Percentiles rank a stretch among this genome's conserved stretches.
These are phyloP conservation scores for Fusarium concolor DNA, from an alignment of 2,329 filamentous ascomycete species.

Conservation along the genomic window DNA sequence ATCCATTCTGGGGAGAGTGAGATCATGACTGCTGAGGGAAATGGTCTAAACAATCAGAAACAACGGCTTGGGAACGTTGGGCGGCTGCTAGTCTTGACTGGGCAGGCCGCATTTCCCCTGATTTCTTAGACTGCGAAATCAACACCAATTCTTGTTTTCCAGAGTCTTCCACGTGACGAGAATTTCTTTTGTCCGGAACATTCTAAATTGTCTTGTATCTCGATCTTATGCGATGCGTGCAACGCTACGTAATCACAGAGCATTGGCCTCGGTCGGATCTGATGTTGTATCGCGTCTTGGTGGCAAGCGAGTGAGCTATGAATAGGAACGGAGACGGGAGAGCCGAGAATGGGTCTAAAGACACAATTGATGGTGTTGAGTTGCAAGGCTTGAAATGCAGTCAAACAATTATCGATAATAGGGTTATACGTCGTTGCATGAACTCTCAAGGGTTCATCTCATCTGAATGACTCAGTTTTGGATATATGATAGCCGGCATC, in stretches of 20 bases:
- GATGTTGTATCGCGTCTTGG: constrained; percentile 31
- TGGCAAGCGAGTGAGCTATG: constrained; percentile 36
- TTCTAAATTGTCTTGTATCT: neutral
- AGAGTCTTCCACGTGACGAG: too few species aligned
- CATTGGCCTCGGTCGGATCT: constrained; percentile 18
- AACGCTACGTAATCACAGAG: constrained; percentile 8
- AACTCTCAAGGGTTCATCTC: constrained; percentile 28
- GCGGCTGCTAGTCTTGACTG: constrained; percentile 5
- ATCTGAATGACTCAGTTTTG: constrained; percentile 11
- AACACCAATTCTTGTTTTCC: neutral
- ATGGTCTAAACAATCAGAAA: constrained; percentile 29
- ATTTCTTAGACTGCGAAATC: neutral
- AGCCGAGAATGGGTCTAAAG: constrained; percentile 22
- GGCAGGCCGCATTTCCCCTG: neutral
- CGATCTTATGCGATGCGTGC: constrained; percentile 7
- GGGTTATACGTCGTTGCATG: constrained; percentile 30
- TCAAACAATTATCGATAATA: neutral
- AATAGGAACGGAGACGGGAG: constrained; percentile 32
- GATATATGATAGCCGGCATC: constrained; percentile 19
- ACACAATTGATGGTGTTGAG: neutral
- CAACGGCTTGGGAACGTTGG: constrained; percentile 25
- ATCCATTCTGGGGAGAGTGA: constrained; percentile 1
- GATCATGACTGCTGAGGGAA: constrained; percentile 5
- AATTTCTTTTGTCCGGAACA: neutral
- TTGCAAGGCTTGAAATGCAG: neutral